A percentile compares a stretch with the other conserved stretches of the same genome.
Conservation (phyloP, 2,329 filamentous ascomycete species). For the Botryotinia calthae region DNA sequence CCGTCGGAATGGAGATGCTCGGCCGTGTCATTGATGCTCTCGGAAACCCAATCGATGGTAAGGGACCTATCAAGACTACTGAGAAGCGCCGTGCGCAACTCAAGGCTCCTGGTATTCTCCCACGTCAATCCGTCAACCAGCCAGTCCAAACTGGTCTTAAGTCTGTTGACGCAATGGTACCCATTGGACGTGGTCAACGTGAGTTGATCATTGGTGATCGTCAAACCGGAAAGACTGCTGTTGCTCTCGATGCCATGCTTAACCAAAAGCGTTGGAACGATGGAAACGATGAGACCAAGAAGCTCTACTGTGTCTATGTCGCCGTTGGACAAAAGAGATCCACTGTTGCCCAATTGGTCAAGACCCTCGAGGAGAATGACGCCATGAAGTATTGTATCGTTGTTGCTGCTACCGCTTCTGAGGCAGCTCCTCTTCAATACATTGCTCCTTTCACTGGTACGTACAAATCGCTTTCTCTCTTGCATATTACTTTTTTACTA, state of each 20-base stretch:
- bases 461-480: no score
- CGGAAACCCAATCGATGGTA: conserved; percentile 98
- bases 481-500: no score
- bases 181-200: conserved; percentile 99
- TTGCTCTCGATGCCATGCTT: conserved; percentile 94
- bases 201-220: conserved; percentile 99
- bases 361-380: conserved; percentile 99
- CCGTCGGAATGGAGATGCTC: conserved; percentile 87
- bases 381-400: conserved; percentile 97
- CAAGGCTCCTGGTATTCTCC: conserved; percentile 98
- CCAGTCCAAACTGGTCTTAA: conserved; percentile 99
- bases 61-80: conserved; percentile 91
- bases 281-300: conserved; percentile 84
- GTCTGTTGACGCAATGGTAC: conserved; percentile 99
- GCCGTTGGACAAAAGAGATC: conserved; percentile 99
- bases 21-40: conserved; percentile 98
- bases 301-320: conserved; percentile 99
- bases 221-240: conserved; percentile 99
- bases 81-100: conserved; percentile 95
- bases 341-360: conserved; percentile 97
- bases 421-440: conserved; percentile 93
- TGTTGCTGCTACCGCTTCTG: conserved; percentile 89
- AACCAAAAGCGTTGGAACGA: conserved; percentile 99
- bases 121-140: conserved; percentile 95
- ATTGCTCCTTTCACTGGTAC: conserved; percentile 88